phyloP scores from a whole-genome alignment of 768 basidiomycete species.

The Dendrothele bispora region DNA sequence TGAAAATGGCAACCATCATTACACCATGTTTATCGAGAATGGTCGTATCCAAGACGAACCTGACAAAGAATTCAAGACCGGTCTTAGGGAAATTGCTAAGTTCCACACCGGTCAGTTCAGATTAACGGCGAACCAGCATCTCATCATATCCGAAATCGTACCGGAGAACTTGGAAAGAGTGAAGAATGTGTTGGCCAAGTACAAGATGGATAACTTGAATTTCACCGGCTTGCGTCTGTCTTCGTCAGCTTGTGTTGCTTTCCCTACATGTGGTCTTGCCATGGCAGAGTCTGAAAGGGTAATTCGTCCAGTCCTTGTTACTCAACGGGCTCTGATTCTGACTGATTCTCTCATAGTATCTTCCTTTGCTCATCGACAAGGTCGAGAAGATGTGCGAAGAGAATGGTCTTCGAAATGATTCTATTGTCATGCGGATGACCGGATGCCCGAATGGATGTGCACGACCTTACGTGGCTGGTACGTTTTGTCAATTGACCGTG shows the following conservation, averaged over 20 bases:
- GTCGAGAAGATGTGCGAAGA: conserved; percentile 95
- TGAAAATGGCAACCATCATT: conserved; percentile 86
- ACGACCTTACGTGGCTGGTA: conserved; percentile 87
- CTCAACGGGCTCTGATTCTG: conserved; percentile 1
- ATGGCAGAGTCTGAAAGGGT: conserved; percentile 58
- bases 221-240: conserved; percentile 80
- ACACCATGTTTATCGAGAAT: conserved; percentile 95
- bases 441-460: conserved; percentile 96
- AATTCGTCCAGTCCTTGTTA: conserved; percentile 5
- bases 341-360: conserved; percentile 55
- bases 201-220: conserved; percentile 86
- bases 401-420: conserved; percentile 88
- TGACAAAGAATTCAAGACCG: conserved; percentile 88
- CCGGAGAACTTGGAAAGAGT: conserved; percentile 73
- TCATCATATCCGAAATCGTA: conserved; percentile 82
- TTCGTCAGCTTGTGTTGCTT: conserved; percentile 94
- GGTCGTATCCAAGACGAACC: conserved; percentile 96
- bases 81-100: conserved; percentile 88
- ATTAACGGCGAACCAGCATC: conserved; percentile 93
- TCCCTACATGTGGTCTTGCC: conserved; percentile 87
- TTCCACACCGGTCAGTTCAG: conserved; percentile 94
- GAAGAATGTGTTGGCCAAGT: conserved; percentile 76
- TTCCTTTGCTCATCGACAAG: conserved; percentile 91
- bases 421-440: conserved; percentile 98
- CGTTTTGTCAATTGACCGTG: conserved; percentile 23